Evolutionary conservation across 2,329 filamentous ascomycete genomes (phyloP).

Genomic region (Aspergillus sp.): DNA sequence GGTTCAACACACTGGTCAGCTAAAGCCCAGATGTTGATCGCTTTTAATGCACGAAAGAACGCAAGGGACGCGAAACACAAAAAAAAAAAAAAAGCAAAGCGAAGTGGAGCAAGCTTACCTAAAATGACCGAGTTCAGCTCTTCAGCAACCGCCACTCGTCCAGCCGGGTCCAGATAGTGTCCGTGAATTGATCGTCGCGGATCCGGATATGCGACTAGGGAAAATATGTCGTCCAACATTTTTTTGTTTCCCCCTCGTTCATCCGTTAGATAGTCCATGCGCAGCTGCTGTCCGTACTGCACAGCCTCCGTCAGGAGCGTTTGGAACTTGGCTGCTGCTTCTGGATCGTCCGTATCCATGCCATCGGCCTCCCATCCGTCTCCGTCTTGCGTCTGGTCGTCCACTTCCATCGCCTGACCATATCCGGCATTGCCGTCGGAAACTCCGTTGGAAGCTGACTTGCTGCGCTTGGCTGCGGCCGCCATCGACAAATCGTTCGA

Average conservation of each 20-base stretch:
- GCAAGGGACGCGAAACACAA: neutral
- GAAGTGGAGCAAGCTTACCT: slow-evolving; percentile 48
- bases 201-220: slow-evolving; percentile 78
- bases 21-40: too few species aligned
- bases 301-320: slow-evolving; percentile 64
- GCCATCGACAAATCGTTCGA: slow-evolving; percentile 55
- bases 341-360: slow-evolving; percentile 51
- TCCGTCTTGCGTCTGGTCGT: slow-evolving; percentile 41
- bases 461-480: slow-evolving; percentile 29
- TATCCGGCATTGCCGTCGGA: slow-evolving; percentile 41
- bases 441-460: slow-evolving; percentile 30
- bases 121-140: slow-evolving; percentile 91
- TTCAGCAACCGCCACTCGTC: slow-evolving; percentile 74
- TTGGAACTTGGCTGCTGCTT: slow-evolving; percentile 31
- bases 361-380: slow-evolving; percentile 36
- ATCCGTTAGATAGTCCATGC: slow-evolving; percentile 69
- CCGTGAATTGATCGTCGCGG: slow-evolving; percentile 70
- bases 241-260: slow-evolving; percentile 62
- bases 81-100: too few species aligned
- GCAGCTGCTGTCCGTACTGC: slow-evolving; percentile 70
- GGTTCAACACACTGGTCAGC: too few species aligned
- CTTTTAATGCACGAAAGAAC: neutral
- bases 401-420: slow-evolving; percentile 52
- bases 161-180: slow-evolving; percentile 68
- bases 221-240: slow-evolving; percentile 76